Evolutionary conservation across 495 filamentous ascomycete genomes (phyloP).

Genomic region (Penicillium coffeae): DNA sequence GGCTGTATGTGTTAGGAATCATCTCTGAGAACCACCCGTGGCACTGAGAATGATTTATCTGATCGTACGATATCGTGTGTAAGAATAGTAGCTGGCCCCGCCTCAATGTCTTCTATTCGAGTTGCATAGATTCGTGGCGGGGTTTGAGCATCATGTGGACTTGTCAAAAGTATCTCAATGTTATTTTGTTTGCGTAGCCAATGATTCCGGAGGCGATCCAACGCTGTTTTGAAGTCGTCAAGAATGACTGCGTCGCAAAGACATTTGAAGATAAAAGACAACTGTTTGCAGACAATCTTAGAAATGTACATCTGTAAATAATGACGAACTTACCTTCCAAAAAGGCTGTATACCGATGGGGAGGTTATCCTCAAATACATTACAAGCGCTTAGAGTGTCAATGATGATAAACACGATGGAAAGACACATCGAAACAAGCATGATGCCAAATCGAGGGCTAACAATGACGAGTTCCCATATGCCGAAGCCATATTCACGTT

Average conservation of each 20-base stretch:
- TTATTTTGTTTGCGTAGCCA: constrained; percentile 16
- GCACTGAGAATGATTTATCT: constrained; percentile 9
- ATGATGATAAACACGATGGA: constrained; percentile 52
- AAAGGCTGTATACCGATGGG: constrained; percentile 38
- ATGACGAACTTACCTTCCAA: constrained; percentile 32
- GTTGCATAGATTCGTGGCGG: neutral
- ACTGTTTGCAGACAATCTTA: no score
- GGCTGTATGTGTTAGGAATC: neutral
- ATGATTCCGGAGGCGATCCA: constrained; percentile 24
- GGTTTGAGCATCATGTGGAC: neutral
- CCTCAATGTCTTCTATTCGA: constrained; percentile 9
- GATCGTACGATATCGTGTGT: constrained; percentile 2
- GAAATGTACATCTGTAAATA: neutral
- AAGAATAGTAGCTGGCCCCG: neutral
- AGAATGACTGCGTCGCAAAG: constrained; percentile 56
- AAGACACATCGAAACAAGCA: constrained; percentile 52
- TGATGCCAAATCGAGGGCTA: constrained; percentile 54
- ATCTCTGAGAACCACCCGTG: constrained; percentile 5
- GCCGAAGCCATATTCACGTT: constrained; percentile 48
- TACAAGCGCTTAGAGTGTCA: constrained; percentile 37
- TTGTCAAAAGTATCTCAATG: constrained; percentile 4
- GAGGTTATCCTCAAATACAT: constrained; percentile 24
- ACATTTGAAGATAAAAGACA: constrained; percentile 58
- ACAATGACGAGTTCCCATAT: constrained; percentile 43
- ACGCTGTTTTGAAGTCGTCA: constrained; percentile 60